These are phyloP conservation scores for Pseudotulostoma volvatum DNA, from an alignment of 495 filamentous ascomycete species.

Conservation along the genomic window DNA sequence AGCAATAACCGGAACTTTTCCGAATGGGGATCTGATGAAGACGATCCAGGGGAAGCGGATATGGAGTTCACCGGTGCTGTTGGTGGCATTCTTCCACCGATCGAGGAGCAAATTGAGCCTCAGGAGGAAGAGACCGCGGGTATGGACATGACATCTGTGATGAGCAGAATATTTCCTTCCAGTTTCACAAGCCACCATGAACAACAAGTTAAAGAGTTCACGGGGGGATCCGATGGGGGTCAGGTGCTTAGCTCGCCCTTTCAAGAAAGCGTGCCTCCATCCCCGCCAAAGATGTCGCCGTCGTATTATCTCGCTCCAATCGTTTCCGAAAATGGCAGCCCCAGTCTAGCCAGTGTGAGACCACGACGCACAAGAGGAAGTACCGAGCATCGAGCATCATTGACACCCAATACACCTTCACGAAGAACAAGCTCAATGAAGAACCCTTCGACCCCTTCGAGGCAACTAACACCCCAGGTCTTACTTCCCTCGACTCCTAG, in stretches of 20 bases:
- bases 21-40: constrained; percentile 18
- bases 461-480: constrained; percentile 36
- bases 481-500: constrained; percentile 33
- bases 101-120: constrained; percentile 19
- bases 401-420: constrained; percentile 26
- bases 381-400: constrained; percentile 21
- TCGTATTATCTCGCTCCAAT: constrained; percentile 24
- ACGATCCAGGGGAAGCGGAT: constrained; percentile 27
- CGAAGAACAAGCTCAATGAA: constrained; percentile 22
- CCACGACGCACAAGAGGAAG: constrained; percentile 39
- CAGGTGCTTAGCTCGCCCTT: constrained; percentile 39
- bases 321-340: constrained; percentile 44
- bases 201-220: constrained; percentile 36
- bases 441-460: constrained; percentile 32
- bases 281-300: constrained; percentile 19
- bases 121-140: constrained; percentile 34
- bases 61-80: constrained; percentile 66
- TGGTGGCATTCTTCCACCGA: constrained; percentile 44
- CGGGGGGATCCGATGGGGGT: constrained; percentile 43
- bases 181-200: constrained; percentile 23
- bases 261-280: constrained; percentile 20
- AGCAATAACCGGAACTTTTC: constrained; percentile 10
- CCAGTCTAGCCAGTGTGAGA: constrained; percentile 37
- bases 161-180: constrained; percentile 39
- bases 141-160: constrained; percentile 43